Conservation (phyloP, 2,329 filamentous ascomycete genomes). For the Ophiostoma perfectum region DNA sequence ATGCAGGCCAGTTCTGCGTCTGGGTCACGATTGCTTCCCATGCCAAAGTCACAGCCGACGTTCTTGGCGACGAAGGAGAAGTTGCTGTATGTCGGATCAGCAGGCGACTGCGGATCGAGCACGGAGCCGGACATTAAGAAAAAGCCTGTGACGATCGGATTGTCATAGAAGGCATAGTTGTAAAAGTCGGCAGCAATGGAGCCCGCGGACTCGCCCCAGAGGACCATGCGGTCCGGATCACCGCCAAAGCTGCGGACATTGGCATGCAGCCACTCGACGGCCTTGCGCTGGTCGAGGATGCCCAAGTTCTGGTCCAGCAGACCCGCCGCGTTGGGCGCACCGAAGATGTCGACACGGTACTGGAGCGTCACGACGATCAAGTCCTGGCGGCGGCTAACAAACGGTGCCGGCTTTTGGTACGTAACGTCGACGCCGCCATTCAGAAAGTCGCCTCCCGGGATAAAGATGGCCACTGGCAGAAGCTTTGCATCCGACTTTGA, state of each 20-base stretch:
- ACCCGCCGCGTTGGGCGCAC: conserved; percentile 36
- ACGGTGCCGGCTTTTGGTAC: conserved; percentile 24
- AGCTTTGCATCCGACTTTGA: conserved; percentile 30
- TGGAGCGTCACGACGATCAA: conserved; percentile 45
- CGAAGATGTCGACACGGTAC: conserved; percentile 42
- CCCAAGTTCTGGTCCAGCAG: conserved; percentile 38
- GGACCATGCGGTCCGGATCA: conserved; percentile 36
- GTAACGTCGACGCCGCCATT: conserved; percentile 33
- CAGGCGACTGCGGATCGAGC: conserved; percentile 36
- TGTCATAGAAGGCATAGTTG: conserved; percentile 44
- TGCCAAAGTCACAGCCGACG: conserved; percentile 1
- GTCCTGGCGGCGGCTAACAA: conserved; percentile 40
- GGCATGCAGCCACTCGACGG: conserved; percentile 45
- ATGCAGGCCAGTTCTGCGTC: neutral
- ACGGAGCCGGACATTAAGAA: conserved; percentile 44
- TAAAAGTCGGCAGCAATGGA: conserved; percentile 39
- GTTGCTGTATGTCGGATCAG: neutral
- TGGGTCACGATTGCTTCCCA: neutral
- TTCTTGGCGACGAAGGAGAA: neutral
- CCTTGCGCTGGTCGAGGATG: conserved; percentile 45
- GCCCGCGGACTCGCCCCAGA: conserved; percentile 44
- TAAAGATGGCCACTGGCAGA: neutral
- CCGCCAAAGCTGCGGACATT: conserved; percentile 46
- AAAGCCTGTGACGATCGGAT: conserved; percentile 45
- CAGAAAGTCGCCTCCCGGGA: conserved; percentile 30